Conservation (phyloP, 495 filamentous ascomycete species). For the Rostrohypoxylon terebratum region DNA sequence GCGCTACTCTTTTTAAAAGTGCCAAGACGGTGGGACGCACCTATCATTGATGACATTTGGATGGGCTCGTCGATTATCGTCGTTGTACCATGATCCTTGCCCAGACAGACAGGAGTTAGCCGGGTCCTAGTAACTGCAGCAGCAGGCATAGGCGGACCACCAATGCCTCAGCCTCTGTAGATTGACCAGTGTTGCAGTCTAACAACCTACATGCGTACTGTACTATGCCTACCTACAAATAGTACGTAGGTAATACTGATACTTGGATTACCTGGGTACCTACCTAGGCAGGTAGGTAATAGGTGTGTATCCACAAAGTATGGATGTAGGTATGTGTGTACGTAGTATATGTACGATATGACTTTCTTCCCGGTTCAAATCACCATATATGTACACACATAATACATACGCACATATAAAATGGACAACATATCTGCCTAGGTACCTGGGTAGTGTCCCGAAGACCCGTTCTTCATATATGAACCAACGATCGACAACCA, state of each 20-base stretch:
- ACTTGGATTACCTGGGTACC: not conserved
- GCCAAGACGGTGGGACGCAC: conserved; percentile 39
- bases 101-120: conserved; percentile 42
- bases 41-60: conserved; percentile 41
- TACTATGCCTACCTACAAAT: not conserved
- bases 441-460: not conserved
- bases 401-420: not conserved
- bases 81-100: conserved; percentile 47
- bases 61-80: conserved; percentile 42
- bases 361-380: not conserved
- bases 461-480: conserved; percentile 35
- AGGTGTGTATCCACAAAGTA: not conserved
- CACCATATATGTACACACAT: not conserved
- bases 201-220: not conserved
- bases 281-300: not conserved
- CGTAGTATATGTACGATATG: not conserved
- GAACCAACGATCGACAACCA: conserved; percentile 39
- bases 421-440: not conserved
- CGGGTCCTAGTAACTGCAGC: conserved; percentile 20
- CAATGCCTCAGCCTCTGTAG: not conserved
- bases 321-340: not conserved
- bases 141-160: conserved; percentile 14
- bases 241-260: not conserved
- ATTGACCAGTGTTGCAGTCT: not conserved
- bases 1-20: conserved; percentile 35